Evolutionary conservation across 768 basidiomycete genomes (phyloP).

Genomic region (Fomitopsis serialis): DNA sequence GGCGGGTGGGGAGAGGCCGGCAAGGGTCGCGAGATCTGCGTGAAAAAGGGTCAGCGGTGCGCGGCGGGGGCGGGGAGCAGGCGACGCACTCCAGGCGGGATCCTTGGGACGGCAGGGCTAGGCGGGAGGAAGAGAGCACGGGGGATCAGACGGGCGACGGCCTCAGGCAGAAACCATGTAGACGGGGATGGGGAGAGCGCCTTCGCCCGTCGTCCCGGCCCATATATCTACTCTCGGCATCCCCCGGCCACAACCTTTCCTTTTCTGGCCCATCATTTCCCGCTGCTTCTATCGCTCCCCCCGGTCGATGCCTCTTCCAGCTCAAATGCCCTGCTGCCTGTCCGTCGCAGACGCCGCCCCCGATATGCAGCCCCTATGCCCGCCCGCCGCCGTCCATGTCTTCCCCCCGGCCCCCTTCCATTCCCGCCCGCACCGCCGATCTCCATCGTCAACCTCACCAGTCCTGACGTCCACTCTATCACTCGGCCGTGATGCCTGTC

Average conservation of each 20-base stretch:
- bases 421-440: background rate
- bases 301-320: background rate
- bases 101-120: slow-evolving; percentile 47
- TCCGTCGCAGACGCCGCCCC: too few relatives aligned
- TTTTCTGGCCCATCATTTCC: slow-evolving; percentile 1
- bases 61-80: background rate
- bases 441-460: background rate
- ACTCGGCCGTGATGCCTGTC: background rate
- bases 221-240: slow-evolving; percentile 13
- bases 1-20: slow-evolving; percentile 65
- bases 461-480: background rate
- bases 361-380: background rate
- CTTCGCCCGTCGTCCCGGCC: background rate
- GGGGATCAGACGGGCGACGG: slow-evolving; percentile 18
- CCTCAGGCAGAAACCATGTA: slow-evolving; percentile 16
- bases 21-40: slow-evolving; percentile 91
- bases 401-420: background rate
- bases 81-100: slow-evolving; percentile 42
- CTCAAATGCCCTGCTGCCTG: too few relatives aligned
- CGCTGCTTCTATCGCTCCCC: slow-evolving; percentile 1
- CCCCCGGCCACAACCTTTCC: slow-evolving; percentile 4
- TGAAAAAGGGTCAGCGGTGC: slow-evolving; percentile 6
- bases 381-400: background rate
- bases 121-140: slow-evolving; percentile 32
- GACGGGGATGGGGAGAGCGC: slow-evolving; percentile 5